Evolutionary conservation across 176 grass and related monocot genomes (phyloP).

Genomic region (Tuctoria greenei): DNA sequence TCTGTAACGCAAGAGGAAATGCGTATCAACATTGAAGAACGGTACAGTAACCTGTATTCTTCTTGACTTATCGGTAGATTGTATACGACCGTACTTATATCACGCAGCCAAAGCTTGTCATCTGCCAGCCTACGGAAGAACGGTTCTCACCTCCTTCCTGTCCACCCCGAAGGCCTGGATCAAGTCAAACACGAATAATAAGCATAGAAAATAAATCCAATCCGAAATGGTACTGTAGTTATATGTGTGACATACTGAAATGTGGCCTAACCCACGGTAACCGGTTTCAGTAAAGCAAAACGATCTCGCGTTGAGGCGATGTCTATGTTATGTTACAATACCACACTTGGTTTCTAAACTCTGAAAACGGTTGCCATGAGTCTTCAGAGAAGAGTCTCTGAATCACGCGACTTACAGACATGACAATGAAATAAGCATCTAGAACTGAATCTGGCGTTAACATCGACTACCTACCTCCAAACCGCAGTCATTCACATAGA

Average conservation of each 20-base stretch:
- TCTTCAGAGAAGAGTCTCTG: neutral
- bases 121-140: conserved; percentile 61
- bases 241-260: neutral
- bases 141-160: conserved; percentile 75
- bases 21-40: neutral
- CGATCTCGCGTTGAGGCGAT: neutral
- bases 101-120: neutral
- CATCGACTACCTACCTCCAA: conserved; percentile 65
- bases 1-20: neutral
- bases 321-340: neutral
- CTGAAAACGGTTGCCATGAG: neutral
- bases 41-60: neutral
- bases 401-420: neutral
- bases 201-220: neutral
- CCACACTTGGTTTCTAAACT: neutral
- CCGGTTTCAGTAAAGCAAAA: neutral
- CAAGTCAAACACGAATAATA: neutral
- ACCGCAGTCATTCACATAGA: conserved; percentile 77
- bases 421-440: neutral
- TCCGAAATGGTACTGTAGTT: neutral
- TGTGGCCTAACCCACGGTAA: neutral
- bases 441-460: neutral
- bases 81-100: neutral
- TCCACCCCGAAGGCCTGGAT: conserved; percentile 77
- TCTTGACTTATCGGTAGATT: neutral